Evolutionary conservation across 2,329 filamentous ascomycete species (phyloP).

Genomic region (Exophiala aquamarina): DNA sequence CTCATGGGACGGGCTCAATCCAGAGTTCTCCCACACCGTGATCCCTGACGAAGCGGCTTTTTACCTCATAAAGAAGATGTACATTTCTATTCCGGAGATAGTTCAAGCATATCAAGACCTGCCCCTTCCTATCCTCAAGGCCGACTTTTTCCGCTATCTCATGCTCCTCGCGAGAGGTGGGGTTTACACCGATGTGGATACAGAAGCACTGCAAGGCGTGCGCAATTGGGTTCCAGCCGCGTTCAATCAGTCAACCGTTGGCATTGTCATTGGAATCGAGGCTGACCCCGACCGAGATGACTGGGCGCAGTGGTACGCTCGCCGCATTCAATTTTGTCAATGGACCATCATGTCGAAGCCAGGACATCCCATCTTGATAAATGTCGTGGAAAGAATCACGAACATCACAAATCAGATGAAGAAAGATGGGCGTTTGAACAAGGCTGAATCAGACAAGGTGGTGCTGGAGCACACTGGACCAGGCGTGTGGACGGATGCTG

Average conservation of each 20-base stretch:
- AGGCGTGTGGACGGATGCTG: constrained; percentile 85
- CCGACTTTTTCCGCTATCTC: constrained; percentile 45
- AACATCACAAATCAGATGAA: constrained; percentile 64
- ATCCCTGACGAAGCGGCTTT: not conserved
- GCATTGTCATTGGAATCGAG: constrained; percentile 89
- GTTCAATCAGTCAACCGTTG: constrained; percentile 61
- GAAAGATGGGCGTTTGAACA: constrained; percentile 54
- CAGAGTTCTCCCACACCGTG: not conserved
- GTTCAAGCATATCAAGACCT: not conserved
- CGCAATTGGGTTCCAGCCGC: not conserved
- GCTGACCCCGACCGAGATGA: constrained; percentile 88
- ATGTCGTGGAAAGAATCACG: constrained; percentile 76
- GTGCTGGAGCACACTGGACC: constrained; percentile 94
- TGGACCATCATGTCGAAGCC: constrained; percentile 97
- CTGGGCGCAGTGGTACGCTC: constrained; percentile 92
- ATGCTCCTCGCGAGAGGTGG: constrained; percentile 43
- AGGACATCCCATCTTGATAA: constrained; percentile 83
- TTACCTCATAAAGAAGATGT: not conserved
- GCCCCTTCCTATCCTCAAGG: constrained; percentile 39
- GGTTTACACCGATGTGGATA: constrained; percentile 44
- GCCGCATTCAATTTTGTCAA: constrained; percentile 94
- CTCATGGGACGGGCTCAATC: not conserved
- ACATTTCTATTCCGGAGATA: not conserved
- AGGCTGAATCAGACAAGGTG: constrained; percentile 50
- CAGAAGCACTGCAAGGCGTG: constrained; percentile 1